Percentiles rank a stretch among this genome's conserved stretches.
These are phyloP conservation scores for Microascus cirrosus DNA, from an alignment of 2,329 filamentous ascomycete species.

Conservation along the genomic window DNA sequence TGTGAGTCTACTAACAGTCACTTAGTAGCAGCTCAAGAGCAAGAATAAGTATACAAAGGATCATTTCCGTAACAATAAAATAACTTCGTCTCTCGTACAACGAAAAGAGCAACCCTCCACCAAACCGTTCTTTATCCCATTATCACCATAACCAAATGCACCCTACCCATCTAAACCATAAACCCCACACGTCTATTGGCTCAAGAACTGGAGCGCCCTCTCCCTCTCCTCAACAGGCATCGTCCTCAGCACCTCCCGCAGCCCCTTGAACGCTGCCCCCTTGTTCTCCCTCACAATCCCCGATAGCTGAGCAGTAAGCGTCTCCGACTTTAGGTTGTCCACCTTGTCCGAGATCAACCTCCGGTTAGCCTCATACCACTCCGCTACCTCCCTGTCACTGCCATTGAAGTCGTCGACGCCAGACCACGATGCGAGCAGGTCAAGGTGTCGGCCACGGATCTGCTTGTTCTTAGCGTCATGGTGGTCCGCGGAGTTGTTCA, in stretches of 20 bases:
- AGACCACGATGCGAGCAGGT: constrained; percentile 74
- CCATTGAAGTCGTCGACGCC: constrained; percentile 64
- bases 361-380: constrained; percentile 95
- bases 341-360: constrained; percentile 75
- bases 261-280: constrained; percentile 70
- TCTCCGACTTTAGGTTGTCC: constrained; percentile 69
- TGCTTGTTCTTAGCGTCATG: constrained; percentile 30
- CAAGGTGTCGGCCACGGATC: constrained; percentile 55
- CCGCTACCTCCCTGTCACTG: constrained; percentile 72
- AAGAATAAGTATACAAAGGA: background rate
- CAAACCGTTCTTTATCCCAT: background rate
- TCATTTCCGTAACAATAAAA: background rate
- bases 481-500: constrained; percentile 18
- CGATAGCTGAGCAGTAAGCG: constrained; percentile 37
- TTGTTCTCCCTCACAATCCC: constrained; percentile 32
- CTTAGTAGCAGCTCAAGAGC: background rate
- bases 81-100: background rate
- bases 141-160: background rate
- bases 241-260: constrained; percentile 75
- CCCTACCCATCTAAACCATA: background rate
- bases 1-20: background rate
- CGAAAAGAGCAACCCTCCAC: background rate
- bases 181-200: constrained; percentile 21
- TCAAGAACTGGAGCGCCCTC: constrained; percentile 55
- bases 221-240: constrained; percentile 85